A percentile compares a stretch with the other conserved stretches of the same genome.
Conservation (phyloP, 345 rosid genomes). For the Noccaea caerulescens region DNA sequence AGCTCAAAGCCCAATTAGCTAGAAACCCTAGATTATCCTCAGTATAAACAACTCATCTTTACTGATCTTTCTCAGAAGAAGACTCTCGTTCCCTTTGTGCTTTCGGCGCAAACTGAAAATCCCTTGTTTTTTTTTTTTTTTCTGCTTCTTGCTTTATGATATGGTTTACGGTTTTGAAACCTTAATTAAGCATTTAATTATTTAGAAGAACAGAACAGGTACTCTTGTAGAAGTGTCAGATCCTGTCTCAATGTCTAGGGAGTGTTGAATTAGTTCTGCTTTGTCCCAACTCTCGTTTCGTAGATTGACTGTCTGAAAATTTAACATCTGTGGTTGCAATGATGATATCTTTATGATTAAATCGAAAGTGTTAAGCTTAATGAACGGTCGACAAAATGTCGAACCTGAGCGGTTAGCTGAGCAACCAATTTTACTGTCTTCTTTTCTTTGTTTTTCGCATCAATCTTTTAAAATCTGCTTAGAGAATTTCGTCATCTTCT, state of each 20-base stretch:
- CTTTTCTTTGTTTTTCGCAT: not conserved
- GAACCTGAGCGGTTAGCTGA: constrained; percentile 71
- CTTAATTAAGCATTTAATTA: not conserved
- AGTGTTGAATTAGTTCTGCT: not conserved
- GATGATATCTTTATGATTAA: constrained; percentile 44
- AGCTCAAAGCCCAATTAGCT: constrained; percentile 6
- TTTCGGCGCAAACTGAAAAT: constrained; percentile 19
- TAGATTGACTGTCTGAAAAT: not conserved
- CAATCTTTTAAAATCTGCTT: not conserved
- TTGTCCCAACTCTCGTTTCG: not conserved
- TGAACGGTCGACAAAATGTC: constrained; percentile 53
- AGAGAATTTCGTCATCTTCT: too few species aligned
- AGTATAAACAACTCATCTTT: not conserved
- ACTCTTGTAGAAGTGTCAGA: not conserved
- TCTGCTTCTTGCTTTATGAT: not conserved
- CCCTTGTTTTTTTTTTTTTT: constrained; percentile 19
- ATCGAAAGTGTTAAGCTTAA: constrained; percentile 47
- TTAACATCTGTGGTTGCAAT: constrained; percentile 45
- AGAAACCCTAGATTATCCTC: constrained; percentile 25
- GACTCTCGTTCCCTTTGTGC: not conserved
- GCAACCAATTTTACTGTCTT: constrained; percentile 34
- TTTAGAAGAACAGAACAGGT: not conserved
- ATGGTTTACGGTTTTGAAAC: not conserved
- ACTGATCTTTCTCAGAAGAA: too few species aligned
- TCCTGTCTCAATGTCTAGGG: not conserved